Evolutionary conservation across 441 rosid genomes (phyloP).

Genomic region (Populus hybrid): DNA sequence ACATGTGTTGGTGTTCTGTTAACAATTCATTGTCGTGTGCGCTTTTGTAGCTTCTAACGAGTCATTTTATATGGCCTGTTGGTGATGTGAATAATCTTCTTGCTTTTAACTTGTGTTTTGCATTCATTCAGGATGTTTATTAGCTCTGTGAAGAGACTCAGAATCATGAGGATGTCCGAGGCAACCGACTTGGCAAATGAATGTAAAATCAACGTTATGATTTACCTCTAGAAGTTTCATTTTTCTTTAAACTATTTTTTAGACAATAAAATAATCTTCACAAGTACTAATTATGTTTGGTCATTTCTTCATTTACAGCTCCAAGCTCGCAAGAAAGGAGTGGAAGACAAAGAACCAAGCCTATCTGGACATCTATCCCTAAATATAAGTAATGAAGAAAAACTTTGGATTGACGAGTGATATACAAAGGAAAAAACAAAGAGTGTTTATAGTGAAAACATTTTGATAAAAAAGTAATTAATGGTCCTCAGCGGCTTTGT

Average conservation of each 20-base stretch:
- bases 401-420: slow-evolving; percentile 24
- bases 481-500: slow-evolving; percentile 22
- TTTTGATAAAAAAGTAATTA: slow-evolving; percentile 24
- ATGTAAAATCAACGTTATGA: slow-evolving; percentile 8
- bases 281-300: slow-evolving; percentile 6
- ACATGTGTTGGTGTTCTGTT: background rate
- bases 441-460: slow-evolving; percentile 18
- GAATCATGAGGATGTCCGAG: slow-evolving; percentile 78
- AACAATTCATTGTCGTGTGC: background rate
- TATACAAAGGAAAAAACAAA: slow-evolving; percentile 18
- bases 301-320: slow-evolving; percentile 25
- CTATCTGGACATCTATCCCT: slow-evolving; percentile 18
- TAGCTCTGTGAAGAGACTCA: slow-evolving; percentile 73
- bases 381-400: slow-evolving; percentile 5
- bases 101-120: slow-evolving; percentile 14
- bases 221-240: slow-evolving; percentile 15
- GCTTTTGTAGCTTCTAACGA: background rate
- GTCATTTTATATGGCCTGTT: slow-evolving; percentile 6
- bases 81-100: background rate
- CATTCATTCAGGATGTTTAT: slow-evolving; percentile 67
- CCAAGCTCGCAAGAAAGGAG: slow-evolving; percentile 35
- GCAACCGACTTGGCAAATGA: slow-evolving; percentile 63
- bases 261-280: background rate
- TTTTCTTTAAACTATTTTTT: background rate
- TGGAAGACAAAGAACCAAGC: slow-evolving; percentile 32